phyloP scores from a whole-genome alignment of 371 early-diverging fungal species.

The Mortierella sp. region DNA sequence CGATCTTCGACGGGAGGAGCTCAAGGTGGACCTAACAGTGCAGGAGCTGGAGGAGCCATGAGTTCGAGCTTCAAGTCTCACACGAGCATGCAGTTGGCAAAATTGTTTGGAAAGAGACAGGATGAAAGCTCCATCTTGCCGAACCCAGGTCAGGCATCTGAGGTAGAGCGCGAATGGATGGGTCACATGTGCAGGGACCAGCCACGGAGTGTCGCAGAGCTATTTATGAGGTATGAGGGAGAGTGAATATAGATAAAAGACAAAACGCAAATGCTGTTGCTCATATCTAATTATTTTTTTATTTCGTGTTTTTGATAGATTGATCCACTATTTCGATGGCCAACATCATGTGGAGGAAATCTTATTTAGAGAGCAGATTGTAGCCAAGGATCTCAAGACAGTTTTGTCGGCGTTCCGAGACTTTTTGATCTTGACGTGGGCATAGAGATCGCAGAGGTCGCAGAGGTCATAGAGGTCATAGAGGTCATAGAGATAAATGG shows the following conservation, averaged over 20 bases:
- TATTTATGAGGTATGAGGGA: conserved; percentile 68
- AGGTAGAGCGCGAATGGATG: conserved; percentile 65
- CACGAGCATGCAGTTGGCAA: conserved; percentile 30
- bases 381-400: conserved; percentile 70
- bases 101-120: conserved; percentile 35
- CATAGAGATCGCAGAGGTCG: background rate
- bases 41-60: conserved; percentile 25
- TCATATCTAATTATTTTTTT: background rate
- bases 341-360: conserved; percentile 88
- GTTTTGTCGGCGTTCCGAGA: conserved; percentile 72
- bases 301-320: conserved; percentile 36
- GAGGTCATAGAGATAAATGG: too few relatives aligned
- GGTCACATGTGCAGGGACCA: conserved; percentile 60
- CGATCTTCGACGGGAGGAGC: conserved; percentile 43
- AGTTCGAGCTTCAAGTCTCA: conserved; percentile 40
- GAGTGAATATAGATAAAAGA: background rate
- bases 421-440: conserved; percentile 63
- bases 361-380: conserved; percentile 79
- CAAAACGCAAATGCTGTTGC: background rate
- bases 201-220: conserved; percentile 65
- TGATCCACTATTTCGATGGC: conserved; percentile 86
- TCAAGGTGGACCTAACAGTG: conserved; percentile 13
- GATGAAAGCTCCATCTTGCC: conserved; percentile 60
- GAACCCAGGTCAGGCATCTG: conserved; percentile 62
- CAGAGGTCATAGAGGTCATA: conserved; percentile 7